Evolutionary conservation across 768 basidiomycete genomes (phyloP), one percentile per base, ranked within the genome.

Genomic region (Mrakia gelida): DNA sequence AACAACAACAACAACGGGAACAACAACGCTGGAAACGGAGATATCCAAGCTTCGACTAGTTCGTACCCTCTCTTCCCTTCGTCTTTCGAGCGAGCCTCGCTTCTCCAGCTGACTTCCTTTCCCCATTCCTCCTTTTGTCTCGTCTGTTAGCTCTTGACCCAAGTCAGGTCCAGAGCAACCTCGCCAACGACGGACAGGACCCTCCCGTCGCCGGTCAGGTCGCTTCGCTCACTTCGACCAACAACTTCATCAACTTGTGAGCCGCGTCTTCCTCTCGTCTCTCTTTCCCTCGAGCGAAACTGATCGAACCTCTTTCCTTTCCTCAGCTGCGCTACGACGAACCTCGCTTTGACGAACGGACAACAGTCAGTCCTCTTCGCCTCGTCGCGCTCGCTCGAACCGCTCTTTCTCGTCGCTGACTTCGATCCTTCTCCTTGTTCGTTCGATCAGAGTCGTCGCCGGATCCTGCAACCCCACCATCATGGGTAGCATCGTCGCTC

Each of bases 261-360:
- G 78, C 15, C 16, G 15, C 0, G 15, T 18, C 49, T 52, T 52
- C 62, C 80, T 80, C 52, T 15, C 73, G 38, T 76, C 30, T 73
- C 38, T 49, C 63, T 49, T 45, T 45, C 21, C 63, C 11, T 23
- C 32, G 41, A 21, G 18, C 45, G 54, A 61, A 32, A 59, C 32
- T 73, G 8, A 23, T 28, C 45, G 34, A 21, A 5, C 4, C n/a
- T 38, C 9, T 45, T 43, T 70, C 21, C 11, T 26, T n/a, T 10
- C 18, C 32, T 10, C 10, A 49, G 61, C 82, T 90, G 88, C 81
- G 81, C 86, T 43, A 86, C 85, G 16, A 83, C 86, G 70, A 84
- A 87, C 74, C 83, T 86, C 65, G 87, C 87, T 21, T 84, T 90
- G 81, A 89, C 89, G 62, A 88, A 90, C 82, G 89, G 89, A 45